Base-by-base conservation (phyloP, 352 stramenopile species). In the Globisporangium irregulare region DNA sequence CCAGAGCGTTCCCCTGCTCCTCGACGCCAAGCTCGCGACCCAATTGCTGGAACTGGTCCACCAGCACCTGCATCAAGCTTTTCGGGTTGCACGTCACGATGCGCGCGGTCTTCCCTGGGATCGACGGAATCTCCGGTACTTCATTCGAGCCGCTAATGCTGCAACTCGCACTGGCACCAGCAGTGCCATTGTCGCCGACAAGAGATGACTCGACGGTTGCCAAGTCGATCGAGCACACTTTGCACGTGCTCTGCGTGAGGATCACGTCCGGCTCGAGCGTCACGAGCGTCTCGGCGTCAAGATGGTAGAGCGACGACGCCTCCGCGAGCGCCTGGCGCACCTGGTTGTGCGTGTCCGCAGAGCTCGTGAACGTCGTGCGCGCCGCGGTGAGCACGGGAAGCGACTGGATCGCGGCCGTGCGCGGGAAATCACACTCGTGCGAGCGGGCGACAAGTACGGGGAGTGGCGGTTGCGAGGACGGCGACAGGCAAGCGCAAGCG, bases 211-310 rank as follows among this genome's bases (percentile, higher is more conserved):
- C 67, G 22, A 93, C 80, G 27, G 71, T 85, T 38, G 72, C 74
- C 54, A 88, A 55, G 62, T 93, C 85, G 64, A 93, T 90, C 50
- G 85, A 91, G 63, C 85, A 93, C 15, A 93, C 85, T 55, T 80
- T 78, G 67, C 85, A 93, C 14, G 83, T 74, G 64, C 81, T 89
- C 62, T 93, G 85, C 22, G 84, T 90, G 61, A 93, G 70, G 68
- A 93, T 89, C 58, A 93, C 75, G 59, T 93, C 81, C 12, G 85
- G 82, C 60, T 62, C 36, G 8, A 93, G 66, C 22, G 62, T 65
- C 14, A 75, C 68, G 27, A 93, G 63, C n/a, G 61, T 50, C 7
- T 32, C 71, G 0, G 75, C 69, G 64, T 93, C 75, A 51, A 93
- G 66, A 34, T 86, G 79, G 67, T 93, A 93, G 20, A 93, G 74